Evolutionary conservation across 2,329 filamentous ascomycete species (phyloP), one percentile per base, ranked within the genome.

Genomic region (Hypoxylon sp.): DNA sequence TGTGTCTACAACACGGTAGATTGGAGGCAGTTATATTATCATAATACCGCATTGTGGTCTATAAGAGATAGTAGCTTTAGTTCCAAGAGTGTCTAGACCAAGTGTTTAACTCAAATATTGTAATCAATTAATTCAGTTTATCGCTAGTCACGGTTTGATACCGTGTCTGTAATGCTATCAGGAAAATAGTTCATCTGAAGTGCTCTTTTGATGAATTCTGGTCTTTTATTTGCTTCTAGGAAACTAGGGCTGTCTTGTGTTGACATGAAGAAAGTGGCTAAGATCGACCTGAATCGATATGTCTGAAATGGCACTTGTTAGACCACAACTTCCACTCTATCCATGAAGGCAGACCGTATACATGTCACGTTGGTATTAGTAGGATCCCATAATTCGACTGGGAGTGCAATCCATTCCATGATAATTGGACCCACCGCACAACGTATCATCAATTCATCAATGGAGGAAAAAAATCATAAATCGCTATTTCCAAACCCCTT

Each of bases 401-500:
- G 11, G 38, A 7, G 30, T 17, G 34, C 28, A 28, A 28, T 48
- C 41, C 52, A 28, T 32, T 49, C n/a, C 23, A 25, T 25, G 21
- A n/a, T 19, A n/a, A 25, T 41, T n/a, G 28, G 19, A 41, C 28
- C 28, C 28, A 30, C 38, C 17, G 32, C 48, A 25, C 25, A 25
- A 58, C 48, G 46, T 58, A 19, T 50, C 30, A 49, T 51, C 32
- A 57, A 60, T 67, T 58, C 57, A 61, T 59, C 50, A n/a, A 58
- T 36, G 45, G 13, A 50, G 36, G 21, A 34, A 45, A 46, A 55
- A 52, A 34, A 50, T 32, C 41, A 38, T 38, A 48, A 56, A 64
- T 58, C 51, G 55, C 56, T 61, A n/a, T 55, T 60, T 55, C 63
- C 56, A 65, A 64, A 32, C 45, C 46, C 43, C 51, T 46, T 46